Base-by-base conservation (phyloP, 768 basidiomycete genomes). In the Boletellus emodensis region DNA sequence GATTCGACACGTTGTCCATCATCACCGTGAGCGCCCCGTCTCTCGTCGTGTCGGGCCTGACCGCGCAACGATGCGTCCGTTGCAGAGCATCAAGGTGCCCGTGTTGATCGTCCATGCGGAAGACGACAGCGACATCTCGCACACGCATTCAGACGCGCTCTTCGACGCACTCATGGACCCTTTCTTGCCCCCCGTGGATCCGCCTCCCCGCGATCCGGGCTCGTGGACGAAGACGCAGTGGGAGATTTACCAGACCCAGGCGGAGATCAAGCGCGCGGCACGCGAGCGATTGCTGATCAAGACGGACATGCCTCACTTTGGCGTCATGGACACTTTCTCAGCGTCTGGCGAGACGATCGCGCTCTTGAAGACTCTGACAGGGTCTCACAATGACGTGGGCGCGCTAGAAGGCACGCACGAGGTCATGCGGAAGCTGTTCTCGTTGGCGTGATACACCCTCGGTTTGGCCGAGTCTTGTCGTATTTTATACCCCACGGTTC, bases 121-220 rank as follows among this genome's bases (percentile, higher is more conserved):
- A 53, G 75, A 91, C 63, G 91, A 94, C 67, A 73, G 70, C 57
- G 84, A 88, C 20, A 90, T 93, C 41, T 83, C 84, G 0, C 74
- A 81, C 56, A 71, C 76, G 1, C 90, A 94, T 62, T 84, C 90
- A 0, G 72, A 75, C 13, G 67, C 72, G 0, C 77, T 94, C 20
- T 90, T 90, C 67, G 74, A 86, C 26, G 71, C 78, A 0, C 79
- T 91, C 49, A 63, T 89, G 28, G 81, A 83, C 18, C 81, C 81
- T 1, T 70, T 78, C 48, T 74, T 91, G 8, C 86, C 87, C 2
- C 61, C 72, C 3, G 51, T 77, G 1, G 73, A 77, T 40, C 52
- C 64, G 0, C 70, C 75, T 15, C 72, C 61, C 4, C 53, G 35
- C 64, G 58, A 61, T 68, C 53, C 51, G 60, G 56, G 44, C 45